Base-by-base conservation (phyloP, 805 yeast genomes). In the Starmerella scarabaei region DNA sequence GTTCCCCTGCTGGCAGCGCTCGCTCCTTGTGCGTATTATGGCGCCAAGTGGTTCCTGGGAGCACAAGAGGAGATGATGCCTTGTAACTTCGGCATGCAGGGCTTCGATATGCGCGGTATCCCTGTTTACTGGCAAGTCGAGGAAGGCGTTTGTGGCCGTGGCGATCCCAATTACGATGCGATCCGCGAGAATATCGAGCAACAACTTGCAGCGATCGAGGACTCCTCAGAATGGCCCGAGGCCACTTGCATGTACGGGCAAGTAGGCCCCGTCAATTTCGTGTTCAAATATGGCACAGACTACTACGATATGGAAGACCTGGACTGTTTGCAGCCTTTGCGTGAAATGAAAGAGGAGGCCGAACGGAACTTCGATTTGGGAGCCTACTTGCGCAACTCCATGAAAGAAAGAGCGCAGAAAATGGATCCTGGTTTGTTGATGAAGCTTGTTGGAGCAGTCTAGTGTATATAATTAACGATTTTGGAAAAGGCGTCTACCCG, bases 81-180 rank as follows among this genome's bases (percentile, higher is more conserved):
- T 11, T 47, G 50, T 30, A 47, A 47, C 35, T 14, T 12, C 30
- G 30, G 29, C n/a, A 30, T 45, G 12, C 49, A 45, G 37, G 41
- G 38, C 33, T 45, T 47, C 36, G 49, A 40, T 12, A 28, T 45
- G 23, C 34, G 32, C 18, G 44, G 29, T n/a, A 26, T 21, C 15
- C 45, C 49, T 17, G 29, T 47, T 11, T 47, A 35, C 36, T 47
- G 50, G 50, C 42, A 37, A 17, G 44, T 47, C 16, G 28, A 35
- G 8, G 41, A 41, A 21, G 50, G 48, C 17, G 17, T 19, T 7
- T 47, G 50, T 20, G 16, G 26, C 3, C 18, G 7, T 3, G 21
- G 30, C 30, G 48, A 47, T 31, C 41, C 31, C 14, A 39, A 47
- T 21, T 47, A 16, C 42, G 43, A 41, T 4, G 12, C 12, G 5